phyloP scores from a whole-genome alignment of 148 eudicot species.

The Gaultheria prostrata region DNA sequence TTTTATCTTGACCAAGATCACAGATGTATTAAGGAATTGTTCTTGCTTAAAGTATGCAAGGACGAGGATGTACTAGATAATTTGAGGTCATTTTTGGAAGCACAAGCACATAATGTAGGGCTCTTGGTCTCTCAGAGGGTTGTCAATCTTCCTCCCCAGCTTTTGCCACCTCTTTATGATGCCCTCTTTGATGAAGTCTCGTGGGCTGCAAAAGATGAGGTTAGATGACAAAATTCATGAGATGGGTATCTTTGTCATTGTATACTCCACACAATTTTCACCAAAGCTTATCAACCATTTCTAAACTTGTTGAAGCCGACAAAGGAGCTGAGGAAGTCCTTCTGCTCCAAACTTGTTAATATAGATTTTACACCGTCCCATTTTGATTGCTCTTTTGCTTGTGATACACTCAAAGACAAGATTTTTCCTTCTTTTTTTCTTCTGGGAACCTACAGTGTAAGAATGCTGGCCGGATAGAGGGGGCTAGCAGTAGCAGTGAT shows the following conservation, averaged over 20 bases:
- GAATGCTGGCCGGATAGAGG: constrained; percentile 39
- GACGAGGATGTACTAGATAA: constrained; percentile 30
- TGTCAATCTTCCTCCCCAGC: constrained; percentile 92
- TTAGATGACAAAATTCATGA: constrained; percentile 28
- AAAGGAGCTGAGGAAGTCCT: constrained; percentile 66
- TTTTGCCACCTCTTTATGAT: constrained; percentile 85
- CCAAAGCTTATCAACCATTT: background rate
- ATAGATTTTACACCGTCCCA: background rate
- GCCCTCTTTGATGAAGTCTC: constrained; percentile 84
- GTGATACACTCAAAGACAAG: background rate
- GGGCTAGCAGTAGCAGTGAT: constrained; percentile 33
- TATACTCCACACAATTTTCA: background rate
- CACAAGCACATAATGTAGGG: constrained; percentile 60
- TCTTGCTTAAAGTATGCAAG: constrained; percentile 51
- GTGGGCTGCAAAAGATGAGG: constrained; percentile 99
- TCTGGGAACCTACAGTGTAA: constrained; percentile 39
- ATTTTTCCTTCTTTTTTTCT: background rate
- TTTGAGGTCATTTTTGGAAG: constrained; percentile 48
- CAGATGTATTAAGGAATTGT: constrained; percentile 64
- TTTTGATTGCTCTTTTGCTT: constrained; percentile 13
- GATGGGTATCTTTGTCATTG: constrained; percentile 2
- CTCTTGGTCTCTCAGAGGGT: constrained; percentile 86
- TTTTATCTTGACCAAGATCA: constrained; percentile 45
- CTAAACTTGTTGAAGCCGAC: constrained; percentile 56
- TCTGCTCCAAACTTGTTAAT: constrained; percentile 52